These are phyloP conservation scores for Cryptomeria japonica DNA, from an alignment of 75 land plant genomes.

Conservation along the genomic window DNA sequence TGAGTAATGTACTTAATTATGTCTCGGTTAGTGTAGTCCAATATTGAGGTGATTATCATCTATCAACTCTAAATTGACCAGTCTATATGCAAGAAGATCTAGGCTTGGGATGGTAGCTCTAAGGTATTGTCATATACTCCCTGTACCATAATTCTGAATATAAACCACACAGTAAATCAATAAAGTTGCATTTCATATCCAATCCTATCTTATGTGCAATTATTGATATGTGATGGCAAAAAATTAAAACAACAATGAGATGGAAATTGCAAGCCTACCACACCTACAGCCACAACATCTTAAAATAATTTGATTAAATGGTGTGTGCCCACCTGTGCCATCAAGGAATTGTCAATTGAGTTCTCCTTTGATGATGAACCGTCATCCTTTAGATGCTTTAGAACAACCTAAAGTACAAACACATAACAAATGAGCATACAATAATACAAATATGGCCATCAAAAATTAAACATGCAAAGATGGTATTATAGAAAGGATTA, in stretches of 20 bases:
- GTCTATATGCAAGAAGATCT: neutral
- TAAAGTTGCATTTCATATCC: neutral
- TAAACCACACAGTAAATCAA: neutral
- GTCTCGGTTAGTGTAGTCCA: neutral
- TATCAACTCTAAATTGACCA: neutral
- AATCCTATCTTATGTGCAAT: neutral
- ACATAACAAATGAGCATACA: neutral
- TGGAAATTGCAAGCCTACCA: neutral
- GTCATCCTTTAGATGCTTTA: slow-evolving; percentile 31
- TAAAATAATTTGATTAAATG: neutral
- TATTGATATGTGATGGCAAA: neutral
- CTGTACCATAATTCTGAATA: neutral
- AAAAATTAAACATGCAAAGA: neutral
- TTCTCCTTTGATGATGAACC: slow-evolving; percentile 19
- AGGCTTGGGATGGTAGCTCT: neutral
- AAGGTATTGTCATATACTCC: neutral
- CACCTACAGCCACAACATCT: neutral
- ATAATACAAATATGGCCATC: neutral
- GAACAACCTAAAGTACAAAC: slow-evolving; percentile 26
- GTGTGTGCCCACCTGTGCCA: slow-evolving; percentile 39
- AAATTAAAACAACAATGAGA: neutral
- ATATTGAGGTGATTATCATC: neutral
- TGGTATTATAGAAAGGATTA: neutral
- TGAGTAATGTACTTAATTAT: neutral
- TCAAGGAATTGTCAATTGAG: slow-evolving; percentile 26